phyloP scores from a whole-genome alignment of 2,329 filamentous ascomycete species.

The Penicillium sp. region DNA sequence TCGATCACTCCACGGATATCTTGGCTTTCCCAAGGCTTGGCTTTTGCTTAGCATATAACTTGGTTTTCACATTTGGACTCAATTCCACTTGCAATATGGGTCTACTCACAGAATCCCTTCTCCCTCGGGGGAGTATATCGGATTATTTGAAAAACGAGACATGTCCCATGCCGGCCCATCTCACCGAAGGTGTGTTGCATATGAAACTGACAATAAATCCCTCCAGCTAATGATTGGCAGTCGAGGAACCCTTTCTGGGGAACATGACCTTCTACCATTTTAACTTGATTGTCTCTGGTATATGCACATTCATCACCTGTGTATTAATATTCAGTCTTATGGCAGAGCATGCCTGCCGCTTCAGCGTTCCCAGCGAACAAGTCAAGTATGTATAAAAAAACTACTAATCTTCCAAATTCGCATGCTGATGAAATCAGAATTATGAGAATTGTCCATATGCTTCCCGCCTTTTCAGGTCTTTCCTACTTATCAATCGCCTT shows the following conservation, averaged over 20 bases:
- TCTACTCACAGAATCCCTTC: not conserved
- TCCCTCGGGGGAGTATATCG: not conserved
- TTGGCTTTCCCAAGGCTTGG: not conserved
- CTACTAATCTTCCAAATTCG: not conserved
- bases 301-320: conserved; percentile 10
- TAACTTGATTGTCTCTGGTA: not conserved
- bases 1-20: not conserved
- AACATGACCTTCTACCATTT: conserved; percentile 28
- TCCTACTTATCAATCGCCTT: conserved; percentile 43
- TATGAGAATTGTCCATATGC: conserved; percentile 44
- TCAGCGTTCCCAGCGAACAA: conserved; percentile 45
- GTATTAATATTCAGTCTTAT: conserved; percentile 33
- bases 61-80: not conserved
- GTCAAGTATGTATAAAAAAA: conserved; percentile 30
- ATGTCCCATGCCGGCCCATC: conserved; percentile 11
- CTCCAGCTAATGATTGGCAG: not conserved
- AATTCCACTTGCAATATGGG: not conserved
- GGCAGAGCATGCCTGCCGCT: conserved; percentile 37
- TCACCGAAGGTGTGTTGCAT: conserved; percentile 5
- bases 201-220: not conserved
- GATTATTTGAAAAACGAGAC: not conserved
- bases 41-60: not conserved
- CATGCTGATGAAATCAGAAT: conserved; percentile 27
- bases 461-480: conserved; percentile 44
- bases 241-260: conserved; percentile 17